A percentile compares a stretch with the other conserved stretches of the same genome.
phyloP scores from a whole-genome alignment of 208 protist genomes.

The Leishmania amazonensis region DNA sequence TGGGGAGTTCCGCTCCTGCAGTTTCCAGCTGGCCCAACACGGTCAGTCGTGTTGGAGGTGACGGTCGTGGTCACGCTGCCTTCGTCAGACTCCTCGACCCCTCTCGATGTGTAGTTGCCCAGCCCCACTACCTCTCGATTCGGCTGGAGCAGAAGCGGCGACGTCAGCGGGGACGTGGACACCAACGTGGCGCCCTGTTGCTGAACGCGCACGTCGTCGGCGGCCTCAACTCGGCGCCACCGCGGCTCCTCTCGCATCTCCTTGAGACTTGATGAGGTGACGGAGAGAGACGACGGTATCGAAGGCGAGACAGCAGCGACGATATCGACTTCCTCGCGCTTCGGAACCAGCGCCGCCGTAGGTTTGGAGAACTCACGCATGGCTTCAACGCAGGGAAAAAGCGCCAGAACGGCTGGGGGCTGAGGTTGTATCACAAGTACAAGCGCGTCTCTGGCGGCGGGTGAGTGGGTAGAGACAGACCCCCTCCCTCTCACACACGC shows the following conservation, averaged over 20 bases:
- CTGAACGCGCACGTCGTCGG: neutral
- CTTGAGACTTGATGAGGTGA: neutral
- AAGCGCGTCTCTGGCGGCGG: neutral
- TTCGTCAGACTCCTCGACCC: neutral
- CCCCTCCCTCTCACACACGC: neutral
- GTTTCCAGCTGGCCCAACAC: neutral
- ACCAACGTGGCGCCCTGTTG: neutral
- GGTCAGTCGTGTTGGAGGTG: neutral
- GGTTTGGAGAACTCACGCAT: neutral
- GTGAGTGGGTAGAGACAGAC: neutral
- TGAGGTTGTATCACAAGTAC: neutral
- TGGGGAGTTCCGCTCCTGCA: neutral
- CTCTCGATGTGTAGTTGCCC: neutral
- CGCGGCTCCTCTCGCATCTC: neutral
- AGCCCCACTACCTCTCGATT: neutral
- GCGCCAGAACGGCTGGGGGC: neutral
- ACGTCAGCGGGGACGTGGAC: neutral
- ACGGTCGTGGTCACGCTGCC: neutral
- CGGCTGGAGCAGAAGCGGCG: neutral
- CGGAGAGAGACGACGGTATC: neutral
- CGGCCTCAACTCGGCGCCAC: neutral
- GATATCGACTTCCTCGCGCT: neutral
- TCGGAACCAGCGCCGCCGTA: neutral
- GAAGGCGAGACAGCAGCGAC: neutral
- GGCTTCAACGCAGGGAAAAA: neutral